These are phyloP conservation scores for Pestalotiopsis sp. DNA, from an alignment of 2,329 filamentous ascomycete genomes.

Conservation along the genomic window DNA sequence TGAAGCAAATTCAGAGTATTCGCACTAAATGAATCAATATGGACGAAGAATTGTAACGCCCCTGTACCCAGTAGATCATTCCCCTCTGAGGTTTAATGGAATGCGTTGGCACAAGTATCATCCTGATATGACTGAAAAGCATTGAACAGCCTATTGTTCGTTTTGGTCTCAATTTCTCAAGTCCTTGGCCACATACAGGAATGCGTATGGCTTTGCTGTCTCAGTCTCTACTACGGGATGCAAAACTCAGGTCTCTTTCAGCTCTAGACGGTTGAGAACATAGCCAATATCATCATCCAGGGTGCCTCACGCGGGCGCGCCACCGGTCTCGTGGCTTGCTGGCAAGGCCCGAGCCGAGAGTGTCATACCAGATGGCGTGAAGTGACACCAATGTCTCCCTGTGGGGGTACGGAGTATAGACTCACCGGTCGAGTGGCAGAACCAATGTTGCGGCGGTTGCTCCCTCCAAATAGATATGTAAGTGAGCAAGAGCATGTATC, in stretches of 20 bases:
- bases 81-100: too few relatives aligned
- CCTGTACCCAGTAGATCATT: too few relatives aligned
- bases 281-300: background rate
- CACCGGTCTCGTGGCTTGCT: background rate
- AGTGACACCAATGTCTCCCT: background rate
- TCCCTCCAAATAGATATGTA: too few relatives aligned
- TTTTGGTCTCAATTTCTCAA: background rate
- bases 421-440: background rate
- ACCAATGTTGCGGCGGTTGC: too few relatives aligned
- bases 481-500: too few relatives aligned
- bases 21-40: too few relatives aligned
- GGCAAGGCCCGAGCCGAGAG: background rate
- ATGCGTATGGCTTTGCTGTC: background rate
- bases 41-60: too few relatives aligned
- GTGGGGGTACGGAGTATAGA: background rate
- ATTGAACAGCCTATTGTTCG: too few relatives aligned
- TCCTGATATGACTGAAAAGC: too few relatives aligned
- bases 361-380: background rate
- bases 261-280: background rate
- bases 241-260: background rate
- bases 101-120: too few relatives aligned
- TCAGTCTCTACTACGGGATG: background rate
- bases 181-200: background rate
- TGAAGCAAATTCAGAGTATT: too few relatives aligned
- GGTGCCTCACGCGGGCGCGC: background rate